Conservation (phyloP, 179 eudicot species). For the Carnegiea gigantea region DNA sequence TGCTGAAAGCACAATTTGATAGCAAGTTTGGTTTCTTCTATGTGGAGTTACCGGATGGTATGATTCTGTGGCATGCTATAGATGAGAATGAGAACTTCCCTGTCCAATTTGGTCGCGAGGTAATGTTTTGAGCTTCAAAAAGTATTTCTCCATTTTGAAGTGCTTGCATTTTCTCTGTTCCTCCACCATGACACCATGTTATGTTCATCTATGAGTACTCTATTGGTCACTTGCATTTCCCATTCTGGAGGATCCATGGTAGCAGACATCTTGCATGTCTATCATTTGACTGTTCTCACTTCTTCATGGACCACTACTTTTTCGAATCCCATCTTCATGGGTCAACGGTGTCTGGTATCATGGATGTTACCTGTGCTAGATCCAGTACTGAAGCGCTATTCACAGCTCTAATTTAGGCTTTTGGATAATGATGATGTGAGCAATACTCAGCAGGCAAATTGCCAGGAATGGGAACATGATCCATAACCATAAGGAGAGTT, state of each 20-base stretch:
- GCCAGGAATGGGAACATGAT: neutral
- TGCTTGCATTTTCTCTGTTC: neutral
- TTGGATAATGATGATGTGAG: neutral
- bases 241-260: neutral
- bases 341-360: neutral
- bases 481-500: neutral
- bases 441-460: neutral
- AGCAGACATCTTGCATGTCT: neutral
- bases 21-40: conserved; percentile 71
- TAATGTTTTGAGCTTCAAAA: conserved; percentile 19
- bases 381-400: neutral
- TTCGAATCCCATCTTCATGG: neutral
- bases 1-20: conserved; percentile 47
- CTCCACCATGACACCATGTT: neutral
- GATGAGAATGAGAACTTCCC: conserved; percentile 83
- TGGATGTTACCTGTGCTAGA: neutral
- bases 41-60: conserved; percentile 85
- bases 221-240: neutral
- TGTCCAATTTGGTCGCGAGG: conserved; percentile 97
- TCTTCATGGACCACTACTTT: neutral
- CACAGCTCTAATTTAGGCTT: neutral
- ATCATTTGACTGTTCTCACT: neutral
- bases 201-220: neutral
- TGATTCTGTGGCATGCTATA: conserved; percentile 60
- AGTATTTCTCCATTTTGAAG: neutral